phyloP scores from a whole-genome alignment of 495 filamentous ascomycete genomes.

The Lepidopterella palustris region DNA sequence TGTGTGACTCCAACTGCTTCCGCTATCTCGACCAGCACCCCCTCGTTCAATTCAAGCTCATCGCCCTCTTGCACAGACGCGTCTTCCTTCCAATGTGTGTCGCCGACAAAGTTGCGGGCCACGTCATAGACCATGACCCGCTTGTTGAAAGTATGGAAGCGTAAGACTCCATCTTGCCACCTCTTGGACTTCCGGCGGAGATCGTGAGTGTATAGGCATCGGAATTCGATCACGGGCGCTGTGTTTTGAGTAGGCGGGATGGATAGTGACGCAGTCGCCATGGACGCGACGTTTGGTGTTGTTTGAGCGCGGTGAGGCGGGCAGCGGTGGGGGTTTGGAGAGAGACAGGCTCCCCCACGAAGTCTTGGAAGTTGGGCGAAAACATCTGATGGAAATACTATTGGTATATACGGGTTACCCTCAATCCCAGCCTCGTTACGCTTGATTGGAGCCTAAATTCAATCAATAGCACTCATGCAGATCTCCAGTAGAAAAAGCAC shows the following conservation, averaged over 20 bases:
- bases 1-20: slow-evolving; percentile 65
- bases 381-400: too few species aligned
- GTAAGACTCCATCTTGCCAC: slow-evolving; percentile 87
- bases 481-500: too few species aligned
- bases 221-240: slow-evolving; percentile 69
- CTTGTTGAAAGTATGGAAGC: slow-evolving; percentile 86
- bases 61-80: slow-evolving; percentile 66
- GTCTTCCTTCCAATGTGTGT: slow-evolving; percentile 70
- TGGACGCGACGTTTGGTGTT: too few species aligned
- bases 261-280: too few species aligned
- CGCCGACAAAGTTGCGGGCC: slow-evolving; percentile 70
- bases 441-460: too few species aligned
- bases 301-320: background rate
- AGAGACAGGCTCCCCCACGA: too few species aligned
- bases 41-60: slow-evolving; percentile 71
- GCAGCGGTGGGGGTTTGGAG: background rate
- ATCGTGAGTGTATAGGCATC: slow-evolving; percentile 81
- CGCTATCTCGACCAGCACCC: slow-evolving; percentile 67
- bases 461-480: too few species aligned
- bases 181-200: slow-evolving; percentile 78
- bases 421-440: too few species aligned
- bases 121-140: slow-evolving; percentile 88
- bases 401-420: too few species aligned
- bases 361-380: too few species aligned
- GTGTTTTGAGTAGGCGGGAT: slow-evolving; percentile 42